These are phyloP conservation scores for Backusella circina DNA, from an alignment of 192 early-diverging fungal species.

Conservation along the genomic window DNA sequence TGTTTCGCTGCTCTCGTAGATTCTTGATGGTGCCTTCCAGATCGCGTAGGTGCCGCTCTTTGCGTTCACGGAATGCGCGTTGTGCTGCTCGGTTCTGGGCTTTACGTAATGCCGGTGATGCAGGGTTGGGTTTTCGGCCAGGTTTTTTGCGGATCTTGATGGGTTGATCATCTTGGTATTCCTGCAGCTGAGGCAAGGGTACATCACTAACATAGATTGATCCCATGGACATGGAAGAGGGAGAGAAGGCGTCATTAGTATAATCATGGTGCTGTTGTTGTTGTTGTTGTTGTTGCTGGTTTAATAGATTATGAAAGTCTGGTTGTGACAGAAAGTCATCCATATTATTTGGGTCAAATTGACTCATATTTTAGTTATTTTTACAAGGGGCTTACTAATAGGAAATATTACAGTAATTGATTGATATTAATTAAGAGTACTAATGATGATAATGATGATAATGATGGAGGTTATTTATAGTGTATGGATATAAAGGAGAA, in stretches of 20 bases:
- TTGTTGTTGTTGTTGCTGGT: not conserved
- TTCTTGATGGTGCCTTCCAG: constrained; percentile 72
- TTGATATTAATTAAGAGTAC: not conserved
- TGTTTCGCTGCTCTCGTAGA: constrained; percentile 55
- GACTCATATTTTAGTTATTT: not conserved
- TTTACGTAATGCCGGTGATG: constrained; percentile 53
- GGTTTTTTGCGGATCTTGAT: constrained; percentile 51
- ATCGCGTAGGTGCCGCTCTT: constrained; percentile 70
- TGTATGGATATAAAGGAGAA: not conserved
- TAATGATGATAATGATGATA: not conserved
- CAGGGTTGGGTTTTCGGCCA: constrained; percentile 56
- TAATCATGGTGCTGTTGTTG: too few relatives aligned
- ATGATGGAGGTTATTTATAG: not conserved
- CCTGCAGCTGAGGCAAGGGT: not conserved
- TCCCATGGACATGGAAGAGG: not conserved
- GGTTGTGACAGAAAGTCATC: not conserved
- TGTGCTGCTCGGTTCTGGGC: constrained; percentile 90
- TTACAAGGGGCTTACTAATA: not conserved
- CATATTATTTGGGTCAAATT: not conserved
- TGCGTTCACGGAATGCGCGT: constrained; percentile 86
- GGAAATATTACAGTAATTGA: not conserved
- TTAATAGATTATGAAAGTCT: not conserved
- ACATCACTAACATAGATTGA: constrained; percentile 2
- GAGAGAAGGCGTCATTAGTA: not conserved
- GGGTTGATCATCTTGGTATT: constrained; percentile 25